phyloP scores from a whole-genome alignment of 2,329 filamentous ascomycete species.

The Elsinoe arachidis region DNA sequence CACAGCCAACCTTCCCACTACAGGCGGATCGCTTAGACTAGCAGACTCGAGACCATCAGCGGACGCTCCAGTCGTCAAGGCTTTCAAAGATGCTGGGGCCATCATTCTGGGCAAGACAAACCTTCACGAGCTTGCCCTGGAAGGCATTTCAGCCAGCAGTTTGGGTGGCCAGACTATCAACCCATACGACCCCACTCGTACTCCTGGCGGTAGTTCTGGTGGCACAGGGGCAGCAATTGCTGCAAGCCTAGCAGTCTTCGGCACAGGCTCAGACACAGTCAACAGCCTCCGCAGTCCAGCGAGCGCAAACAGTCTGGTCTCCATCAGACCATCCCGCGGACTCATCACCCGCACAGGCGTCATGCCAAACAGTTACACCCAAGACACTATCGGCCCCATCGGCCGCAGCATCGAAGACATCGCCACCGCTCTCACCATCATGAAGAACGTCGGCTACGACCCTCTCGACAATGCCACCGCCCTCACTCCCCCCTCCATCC shows the following conservation, averaged over 20 bases:
- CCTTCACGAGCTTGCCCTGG: slow-evolving; percentile 55
- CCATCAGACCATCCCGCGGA: slow-evolving; percentile 43
- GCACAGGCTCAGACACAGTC: slow-evolving; percentile 34
- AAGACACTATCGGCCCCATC: slow-evolving; percentile 27
- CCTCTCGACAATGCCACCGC: slow-evolving; percentile 45
- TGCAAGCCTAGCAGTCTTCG: slow-evolving; percentile 47
- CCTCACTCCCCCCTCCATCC: slow-evolving; percentile 34
- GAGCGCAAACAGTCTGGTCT: slow-evolving; percentile 52
- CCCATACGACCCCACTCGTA: slow-evolving; percentile 57
- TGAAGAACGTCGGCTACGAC: slow-evolving; percentile 45
- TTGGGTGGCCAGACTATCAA: slow-evolving; percentile 57
- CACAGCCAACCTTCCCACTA: slow-evolving; percentile 48
- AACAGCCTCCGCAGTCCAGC: slow-evolving; percentile 56
- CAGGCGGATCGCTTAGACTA: slow-evolving; percentile 46
- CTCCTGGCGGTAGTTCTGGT: slow-evolving; percentile 56
- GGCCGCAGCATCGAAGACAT: slow-evolving; percentile 26
- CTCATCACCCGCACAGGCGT: slow-evolving; percentile 24
- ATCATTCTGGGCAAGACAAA: slow-evolving; percentile 28
- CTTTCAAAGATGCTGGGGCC: slow-evolving; percentile 26
- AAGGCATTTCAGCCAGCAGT: slow-evolving; percentile 55
- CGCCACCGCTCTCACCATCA: slow-evolving; percentile 25
- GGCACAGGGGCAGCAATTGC: slow-evolving; percentile 55
- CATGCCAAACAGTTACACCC: slow-evolving; percentile 27
- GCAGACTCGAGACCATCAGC: slow-evolving; percentile 37
- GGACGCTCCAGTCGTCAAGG: slow-evolving; percentile 24